Conservation (phyloP, 306 rosid species). For the Prunus davidiana region DNA sequence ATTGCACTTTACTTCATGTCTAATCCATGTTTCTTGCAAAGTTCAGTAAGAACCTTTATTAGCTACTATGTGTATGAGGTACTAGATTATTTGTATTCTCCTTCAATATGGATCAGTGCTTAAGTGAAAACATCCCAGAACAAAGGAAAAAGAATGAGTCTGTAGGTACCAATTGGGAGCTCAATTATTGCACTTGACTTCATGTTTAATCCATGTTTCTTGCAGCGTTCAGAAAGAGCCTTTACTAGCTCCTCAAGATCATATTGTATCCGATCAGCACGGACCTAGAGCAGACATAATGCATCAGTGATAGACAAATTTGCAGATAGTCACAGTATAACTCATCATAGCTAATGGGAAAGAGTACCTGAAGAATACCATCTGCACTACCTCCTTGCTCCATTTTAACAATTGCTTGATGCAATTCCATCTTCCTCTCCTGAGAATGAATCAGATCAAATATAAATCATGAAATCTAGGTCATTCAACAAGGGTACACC, state of each 20-base stretch:
- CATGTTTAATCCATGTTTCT: constrained; percentile 71
- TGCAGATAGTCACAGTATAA: not conserved
- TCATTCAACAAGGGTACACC: not conserved
- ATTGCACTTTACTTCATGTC: constrained; percentile 59
- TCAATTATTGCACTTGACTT: constrained; percentile 70
- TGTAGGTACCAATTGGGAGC: constrained; percentile 69
- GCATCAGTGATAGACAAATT: constrained; percentile 33
- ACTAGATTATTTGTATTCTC: not conserved
- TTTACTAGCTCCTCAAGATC: constrained; percentile 77
- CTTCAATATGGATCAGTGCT: not conserved
- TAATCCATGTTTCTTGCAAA: constrained; percentile 83
- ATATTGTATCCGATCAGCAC: constrained; percentile 89
- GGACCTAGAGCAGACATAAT: constrained; percentile 56
- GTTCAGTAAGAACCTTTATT: constrained; percentile 61
- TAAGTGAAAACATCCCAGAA: not conserved
- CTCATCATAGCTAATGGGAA: constrained; percentile 10
- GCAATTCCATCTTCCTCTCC: constrained; percentile 85
- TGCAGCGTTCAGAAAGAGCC: constrained; percentile 83
- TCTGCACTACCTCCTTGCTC: constrained; percentile 96
- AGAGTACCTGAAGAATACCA: constrained; percentile 93
- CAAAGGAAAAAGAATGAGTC: not conserved
- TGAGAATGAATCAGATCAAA: constrained; percentile 24
- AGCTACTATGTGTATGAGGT: constrained; percentile 33
- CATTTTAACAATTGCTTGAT: constrained; percentile 89
- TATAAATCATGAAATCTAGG: not conserved